A percentile compares a stretch with the other conserved stretches of the same genome.
These are phyloP conservation scores for Geotrichum macrosporum DNA, from an alignment of 1,139 yeast species.

Conservation along the genomic window DNA sequence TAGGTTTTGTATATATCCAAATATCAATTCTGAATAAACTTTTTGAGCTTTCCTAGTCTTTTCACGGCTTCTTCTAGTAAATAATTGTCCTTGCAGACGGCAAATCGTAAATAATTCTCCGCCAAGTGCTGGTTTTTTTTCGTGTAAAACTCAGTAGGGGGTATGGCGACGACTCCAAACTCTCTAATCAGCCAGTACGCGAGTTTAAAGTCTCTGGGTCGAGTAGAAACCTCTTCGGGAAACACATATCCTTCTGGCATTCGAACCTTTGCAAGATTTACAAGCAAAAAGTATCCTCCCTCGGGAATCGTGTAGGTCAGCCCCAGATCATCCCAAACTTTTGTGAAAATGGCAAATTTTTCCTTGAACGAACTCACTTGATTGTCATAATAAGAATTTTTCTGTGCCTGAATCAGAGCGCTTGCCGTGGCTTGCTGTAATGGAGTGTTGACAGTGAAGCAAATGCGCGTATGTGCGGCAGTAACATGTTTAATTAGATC, in stretches of 20 bases:
- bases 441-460: conserved; percentile 86
- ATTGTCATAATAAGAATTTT: conserved; percentile 59
- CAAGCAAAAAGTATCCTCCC: conserved; percentile 90
- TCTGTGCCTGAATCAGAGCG: conserved; percentile 60
- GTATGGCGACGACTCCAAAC: conserved; percentile 91
- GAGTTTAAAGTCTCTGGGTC: conserved; percentile 79
- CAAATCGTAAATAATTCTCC: conserved; percentile 84
- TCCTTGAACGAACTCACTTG: conserved; percentile 63
- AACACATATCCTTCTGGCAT: conserved; percentile 67
- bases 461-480: conserved; percentile 89
- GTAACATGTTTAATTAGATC: conserved; percentile 74
- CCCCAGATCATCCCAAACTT: conserved; percentile 78
- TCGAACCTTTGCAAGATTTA: conserved; percentile 75
- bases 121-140: conserved; percentile 68
- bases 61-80: conserved; percentile 76
- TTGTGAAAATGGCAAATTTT: conserved; percentile 68
- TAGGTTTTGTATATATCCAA: too few species aligned
- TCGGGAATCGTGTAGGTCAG: conserved; percentile 86
- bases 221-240: conserved; percentile 63
- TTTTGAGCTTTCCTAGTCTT: conserved; percentile 64
- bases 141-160: conserved; percentile 88
- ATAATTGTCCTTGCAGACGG: conserved; percentile 88
- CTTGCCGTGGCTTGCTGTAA: conserved; percentile 87
- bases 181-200: conserved; percentile 93
- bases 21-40: conserved; percentile 51